Base-by-base conservation (phyloP, 2,329 filamentous ascomycete genomes). In the Sordariomycetes sp. region DNA sequence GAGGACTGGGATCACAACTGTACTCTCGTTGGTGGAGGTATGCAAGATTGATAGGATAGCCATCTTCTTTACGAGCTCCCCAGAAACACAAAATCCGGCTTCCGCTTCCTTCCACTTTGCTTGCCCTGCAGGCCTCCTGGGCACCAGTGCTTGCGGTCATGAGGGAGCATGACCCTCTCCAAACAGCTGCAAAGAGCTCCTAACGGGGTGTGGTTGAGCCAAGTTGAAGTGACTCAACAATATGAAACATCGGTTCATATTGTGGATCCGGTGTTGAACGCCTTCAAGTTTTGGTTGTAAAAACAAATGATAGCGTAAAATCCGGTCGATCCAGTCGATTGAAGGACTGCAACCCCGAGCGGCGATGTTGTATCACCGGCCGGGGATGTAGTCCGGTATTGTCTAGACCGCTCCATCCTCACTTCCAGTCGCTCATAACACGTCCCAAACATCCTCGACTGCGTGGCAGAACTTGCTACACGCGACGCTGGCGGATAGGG, bases 401-500 rank as follows among this genome's bases (percentile, higher is more conserved):
- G 12, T 21, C 12, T 10, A 21, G 12, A 14, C 12, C 8, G 9
- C 23, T 8, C 16, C 11, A 31, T n/a, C 32, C 14, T 24, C 20
- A 23, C 12, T 21, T 16, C 10, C 12, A 16, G 18, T 24, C 20
- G 16, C 30, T 71, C 79, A 98, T 51, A 95, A 75, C 47, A 98
- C 84, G 54, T 86, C 79, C 92, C 92, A 98, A 23, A 82, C 82
- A 58, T 98, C 92, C 63, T 98, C 92, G 28, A 88, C 90, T 26
- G 90, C 92, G 61, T 98, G 92, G 63, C 92, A 96, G 70, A 98
- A 96, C 62, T 96, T 98, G 76, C 90, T 95, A 72, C 92, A 98
- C 28, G 92, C 90, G 42, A 98, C 92, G 66, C 90, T 96, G 41
- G 92, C 92, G 53, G 86, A 94, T 42, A 98, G 72, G 53, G 88